Conservation (phyloP, 495 filamentous ascomycete genomes). For the Trichodelitschia bisporula region DNA sequence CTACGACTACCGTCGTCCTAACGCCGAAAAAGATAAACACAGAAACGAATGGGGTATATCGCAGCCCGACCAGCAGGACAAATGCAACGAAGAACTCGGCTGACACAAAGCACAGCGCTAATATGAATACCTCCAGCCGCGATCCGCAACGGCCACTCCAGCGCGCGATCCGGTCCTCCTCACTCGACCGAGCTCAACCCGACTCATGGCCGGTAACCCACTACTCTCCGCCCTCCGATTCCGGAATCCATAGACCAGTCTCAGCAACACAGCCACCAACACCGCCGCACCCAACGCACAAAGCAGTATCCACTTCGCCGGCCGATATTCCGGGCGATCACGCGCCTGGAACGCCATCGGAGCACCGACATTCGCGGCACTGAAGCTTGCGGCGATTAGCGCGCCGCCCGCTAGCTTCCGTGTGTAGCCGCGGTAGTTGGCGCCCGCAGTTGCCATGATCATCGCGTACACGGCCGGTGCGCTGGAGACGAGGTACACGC, state of each 20-base stretch:
- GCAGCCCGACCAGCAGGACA: too few relatives aligned
- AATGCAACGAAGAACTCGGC: too few relatives aligned
- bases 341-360: not conserved
- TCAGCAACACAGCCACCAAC: not conserved
- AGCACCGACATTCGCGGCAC: not conserved
- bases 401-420: not conserved
- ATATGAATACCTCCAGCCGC: too few relatives aligned
- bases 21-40: too few relatives aligned
- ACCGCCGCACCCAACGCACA: not conserved
- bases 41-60: too few relatives aligned
- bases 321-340: slow-evolving; percentile 1
- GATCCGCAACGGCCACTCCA: too few relatives aligned
- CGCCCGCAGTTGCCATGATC: not conserved
- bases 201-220: too few relatives aligned
- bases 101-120: too few relatives aligned
- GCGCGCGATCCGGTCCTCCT: too few relatives aligned
- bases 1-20: too few relatives aligned
- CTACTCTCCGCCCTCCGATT: too few relatives aligned
- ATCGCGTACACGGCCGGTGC: not conserved
- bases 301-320: not conserved
- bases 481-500: not conserved
- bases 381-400: not conserved
- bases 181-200: too few relatives aligned
- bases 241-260: not conserved
- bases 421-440: not conserved